Evolutionary conservation across 805 yeast species (phyloP).

Genomic region (Wickerhamiella kurtzmanii): DNA sequence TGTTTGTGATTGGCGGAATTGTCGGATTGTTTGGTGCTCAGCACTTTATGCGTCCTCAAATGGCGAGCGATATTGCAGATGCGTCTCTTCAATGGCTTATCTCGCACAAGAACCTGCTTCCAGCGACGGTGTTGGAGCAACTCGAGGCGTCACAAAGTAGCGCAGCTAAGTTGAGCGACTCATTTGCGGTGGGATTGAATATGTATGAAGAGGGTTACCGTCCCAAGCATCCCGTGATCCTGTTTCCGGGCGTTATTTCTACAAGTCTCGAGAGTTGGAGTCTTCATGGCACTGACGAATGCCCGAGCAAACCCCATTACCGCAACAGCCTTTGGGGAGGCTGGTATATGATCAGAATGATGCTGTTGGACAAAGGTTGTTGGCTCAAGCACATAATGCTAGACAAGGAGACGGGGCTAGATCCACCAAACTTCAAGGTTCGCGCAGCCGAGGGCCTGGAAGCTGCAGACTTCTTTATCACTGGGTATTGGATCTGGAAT

Average conservation of each 20-base stretch:
- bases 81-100: slow-evolving; percentile 18
- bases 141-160: slow-evolving; percentile 41
- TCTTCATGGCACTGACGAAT: slow-evolving; percentile 54
- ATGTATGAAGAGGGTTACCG: slow-evolving; percentile 39
- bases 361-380: slow-evolving; percentile 82
- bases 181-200: slow-evolving; percentile 75
- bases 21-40: slow-evolving; percentile 55
- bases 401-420: slow-evolving; percentile 84
- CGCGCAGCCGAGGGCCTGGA: slow-evolving; percentile 95
- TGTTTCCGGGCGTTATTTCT: slow-evolving; percentile 93
- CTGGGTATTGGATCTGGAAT: slow-evolving; percentile 99
- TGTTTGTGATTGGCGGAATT: slow-evolving; percentile 58
- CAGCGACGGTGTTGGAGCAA: slow-evolving; percentile 46
- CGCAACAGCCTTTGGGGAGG: slow-evolving; percentile 95
- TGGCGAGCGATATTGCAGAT: slow-evolving; percentile 15
- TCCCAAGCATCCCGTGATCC: slow-evolving; percentile 63
- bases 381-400: slow-evolving; percentile 88
- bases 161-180: slow-evolving; percentile 42
- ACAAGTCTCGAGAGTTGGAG: slow-evolving; percentile 96
- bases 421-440: slow-evolving; percentile 67
- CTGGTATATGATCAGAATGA: slow-evolving; percentile 82
- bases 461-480: slow-evolving; percentile 89
- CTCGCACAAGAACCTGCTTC: slow-evolving; percentile 43
- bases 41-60: slow-evolving; percentile 36
- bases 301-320: slow-evolving; percentile 75